Conservation (phyloP, 164 flowering plant genomes). For the grape (Vitis vinifera) region ASM3070453v1 NC_081805.1:9764501-9765000, state of each 20-base stretch:
- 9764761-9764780: too few species aligned
- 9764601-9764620: neutral
- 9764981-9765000: neutral
- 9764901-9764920: neutral
- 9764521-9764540: slow-evolving; percentile 82
- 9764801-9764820: neutral
- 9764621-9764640: neutral
- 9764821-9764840: too few species aligned
- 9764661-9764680: neutral
- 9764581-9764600: slow-evolving; percentile 42
- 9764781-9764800: neutral
- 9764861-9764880: neutral
- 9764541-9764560: slow-evolving; percentile 78
- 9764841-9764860: too few species aligned
- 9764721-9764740: too few species aligned
- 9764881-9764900: neutral
- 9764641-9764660: neutral
- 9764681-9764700: too few species aligned
- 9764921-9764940: neutral
- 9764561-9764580: slow-evolving; percentile 93
- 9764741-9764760: too few species aligned
- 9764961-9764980: neutral
- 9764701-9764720: too few species aligned
- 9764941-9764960: neutral
- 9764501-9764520: slow-evolving; percentile 88